These are phyloP conservation scores for Pseudogymnoascus sp. DNA, from an alignment of 2,329 filamentous ascomycete species.

Conservation along the genomic window DNA sequence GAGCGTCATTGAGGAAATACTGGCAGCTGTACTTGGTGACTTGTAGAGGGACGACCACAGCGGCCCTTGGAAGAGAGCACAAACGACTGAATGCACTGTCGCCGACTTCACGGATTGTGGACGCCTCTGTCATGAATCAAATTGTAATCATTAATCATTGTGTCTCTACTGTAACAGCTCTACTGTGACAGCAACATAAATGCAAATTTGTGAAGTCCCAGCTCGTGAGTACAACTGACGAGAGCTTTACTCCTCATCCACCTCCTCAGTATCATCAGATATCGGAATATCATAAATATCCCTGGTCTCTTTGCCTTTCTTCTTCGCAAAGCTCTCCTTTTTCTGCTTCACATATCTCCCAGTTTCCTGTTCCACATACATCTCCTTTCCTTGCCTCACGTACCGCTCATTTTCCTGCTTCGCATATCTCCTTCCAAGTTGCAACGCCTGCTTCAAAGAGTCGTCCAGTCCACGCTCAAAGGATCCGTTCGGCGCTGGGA, in stretches of 20 bases:
- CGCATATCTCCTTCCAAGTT: neutral
- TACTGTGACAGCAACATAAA: neutral
- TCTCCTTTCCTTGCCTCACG: neutral
- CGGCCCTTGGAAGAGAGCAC: neutral
- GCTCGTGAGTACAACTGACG: neutral
- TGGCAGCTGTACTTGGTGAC: neutral
- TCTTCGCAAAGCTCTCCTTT: neutral
- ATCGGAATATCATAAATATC: conserved; percentile 5
- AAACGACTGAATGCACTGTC: neutral
- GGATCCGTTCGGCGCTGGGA: neutral
- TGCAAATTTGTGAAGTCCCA: neutral
- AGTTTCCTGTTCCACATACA: neutral
- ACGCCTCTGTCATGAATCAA: neutral
- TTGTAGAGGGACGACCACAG: neutral
- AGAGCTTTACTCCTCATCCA: neutral
- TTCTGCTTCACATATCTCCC: neutral
- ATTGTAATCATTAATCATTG: neutral
- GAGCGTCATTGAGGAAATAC: neutral
- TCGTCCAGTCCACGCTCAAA: neutral
- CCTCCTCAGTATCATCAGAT: neutral
- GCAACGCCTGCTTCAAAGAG: neutral
- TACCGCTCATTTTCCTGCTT: neutral
- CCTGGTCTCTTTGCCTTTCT: neutral
- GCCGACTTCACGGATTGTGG: neutral
- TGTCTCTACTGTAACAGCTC: neutral